Evolutionary conservation across 2,329 filamentous ascomycete species (phyloP), one percentile per base, ranked within the genome.

Genomic region (Arachnomyces sp.): DNA sequence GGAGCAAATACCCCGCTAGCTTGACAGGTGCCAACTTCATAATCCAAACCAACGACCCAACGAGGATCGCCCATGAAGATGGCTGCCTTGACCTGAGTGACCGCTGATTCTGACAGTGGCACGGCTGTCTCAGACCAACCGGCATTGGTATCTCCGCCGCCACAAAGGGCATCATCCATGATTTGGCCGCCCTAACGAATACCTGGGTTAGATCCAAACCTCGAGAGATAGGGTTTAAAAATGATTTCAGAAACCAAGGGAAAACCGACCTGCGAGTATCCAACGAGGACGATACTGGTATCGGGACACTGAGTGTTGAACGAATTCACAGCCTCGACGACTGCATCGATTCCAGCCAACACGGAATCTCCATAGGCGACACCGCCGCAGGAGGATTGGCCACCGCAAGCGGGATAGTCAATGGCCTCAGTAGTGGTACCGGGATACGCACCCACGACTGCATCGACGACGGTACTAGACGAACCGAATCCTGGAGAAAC

Each of bases 61-160:
- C 77, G 68, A 3, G 80, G 80, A 51, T 80, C 72, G 5, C 79
- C 80, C 71, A 82, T 75, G 55, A 81, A 75, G 48, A 83, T 80
- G 11, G 72, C 76, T 0, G 75, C 80, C 58, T 79, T 80, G 49
- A 83, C 72, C 53, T 72, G 71, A 3, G 59, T 62, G 6, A 78
- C 59, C 3, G 75, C 74, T 4, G 63, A 63, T 3, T 68, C 65
- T 7, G 64, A 59, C 31, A 74, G 57, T 29, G 61, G 57, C 7
- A 62, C 56, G 0, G 68, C 66, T 5, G 72, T 69, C 36, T 66
- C 69, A 15, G 59, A 53, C 37, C 74, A 57, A 42, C 70, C 70
- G 31, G 62, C 52, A 38, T 69, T 71, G 3, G 60, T 54, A 42
- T 73, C 72, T 4, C 67, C 66, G 18, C 76, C 77, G 11, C 77